Evolutionary conservation across 2,329 filamentous ascomycete genomes (phyloP).

Genomic region (Gaeumannomyces sp.): DNA sequence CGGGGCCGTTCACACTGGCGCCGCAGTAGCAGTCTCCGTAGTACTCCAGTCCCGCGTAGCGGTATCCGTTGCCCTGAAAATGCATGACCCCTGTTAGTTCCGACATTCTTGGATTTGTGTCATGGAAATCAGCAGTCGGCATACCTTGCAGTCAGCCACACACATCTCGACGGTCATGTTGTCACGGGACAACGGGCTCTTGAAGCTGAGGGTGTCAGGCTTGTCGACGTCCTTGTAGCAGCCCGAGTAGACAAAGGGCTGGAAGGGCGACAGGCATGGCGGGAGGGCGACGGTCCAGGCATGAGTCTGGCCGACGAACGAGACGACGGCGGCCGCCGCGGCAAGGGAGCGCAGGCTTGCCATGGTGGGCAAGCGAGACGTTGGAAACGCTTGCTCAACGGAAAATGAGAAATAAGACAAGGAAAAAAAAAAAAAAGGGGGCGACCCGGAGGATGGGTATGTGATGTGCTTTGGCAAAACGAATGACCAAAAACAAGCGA

Average conservation of each 20-base stretch:
- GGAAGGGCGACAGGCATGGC: slow-evolving; percentile 36
- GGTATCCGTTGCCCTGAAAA: slow-evolving; percentile 35
- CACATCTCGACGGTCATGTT: slow-evolving; percentile 44
- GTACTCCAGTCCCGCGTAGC: slow-evolving; percentile 45
- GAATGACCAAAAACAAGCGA: slow-evolving; percentile 8
- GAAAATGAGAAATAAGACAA: background rate
- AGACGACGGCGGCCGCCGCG: slow-evolving; percentile 30
- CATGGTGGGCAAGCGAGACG: slow-evolving; percentile 20
- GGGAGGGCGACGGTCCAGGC: slow-evolving; percentile 40
- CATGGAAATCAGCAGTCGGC: background rate
- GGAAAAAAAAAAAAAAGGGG: background rate
- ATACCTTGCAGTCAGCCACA: slow-evolving; percentile 38
- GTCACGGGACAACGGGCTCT: slow-evolving; percentile 29
- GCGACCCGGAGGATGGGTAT: background rate
- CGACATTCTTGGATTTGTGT: background rate
- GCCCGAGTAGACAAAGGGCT: slow-evolving; percentile 42
- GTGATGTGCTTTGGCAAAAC: background rate
- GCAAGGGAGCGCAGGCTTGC: slow-evolving; percentile 23
- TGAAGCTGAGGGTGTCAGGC: slow-evolving; percentile 33
- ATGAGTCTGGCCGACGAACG: slow-evolving; percentile 29
- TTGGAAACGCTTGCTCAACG: background rate
- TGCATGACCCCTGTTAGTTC: background rate
- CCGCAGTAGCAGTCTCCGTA: slow-evolving; percentile 49
- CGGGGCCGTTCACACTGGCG: slow-evolving; percentile 45
- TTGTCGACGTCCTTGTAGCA: slow-evolving; percentile 36